phyloP scores from a whole-genome alignment of 352 stramenopile species.

The Blastocystis sp. region DNA sequence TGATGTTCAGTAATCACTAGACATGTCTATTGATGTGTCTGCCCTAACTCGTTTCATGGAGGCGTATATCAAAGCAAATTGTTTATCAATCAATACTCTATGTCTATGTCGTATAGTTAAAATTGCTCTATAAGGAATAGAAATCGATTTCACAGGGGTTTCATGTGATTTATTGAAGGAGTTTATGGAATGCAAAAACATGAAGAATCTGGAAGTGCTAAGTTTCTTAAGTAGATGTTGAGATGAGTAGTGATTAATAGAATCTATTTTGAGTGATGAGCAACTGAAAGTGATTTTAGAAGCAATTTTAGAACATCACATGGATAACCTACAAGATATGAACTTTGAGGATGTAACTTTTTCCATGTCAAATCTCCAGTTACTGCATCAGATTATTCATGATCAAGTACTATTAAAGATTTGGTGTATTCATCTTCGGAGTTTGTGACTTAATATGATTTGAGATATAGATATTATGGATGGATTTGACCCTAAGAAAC shows the following conservation, averaged over 20 bases:
- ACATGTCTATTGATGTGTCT: neutral
- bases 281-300: slow-evolving; percentile 22
- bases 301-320: slow-evolving; percentile 43
- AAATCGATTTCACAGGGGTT: slow-evolving; percentile 22
- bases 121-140: neutral
- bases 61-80: slow-evolving; percentile 9
- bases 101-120: slow-evolving; percentile 24
- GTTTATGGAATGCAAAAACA: slow-evolving; percentile 53
- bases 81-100: slow-evolving; percentile 38
- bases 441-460: neutral
- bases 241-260: neutral
- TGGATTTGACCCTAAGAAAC: slow-evolving; percentile 7
- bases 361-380: slow-evolving; percentile 42
- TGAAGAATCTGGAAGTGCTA: slow-evolving; percentile 55
- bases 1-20: neutral
- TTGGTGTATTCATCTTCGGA: slow-evolving; percentile 31
- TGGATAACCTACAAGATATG: slow-evolving; percentile 58
- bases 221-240: slow-evolving; percentile 5
- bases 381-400: slow-evolving; percentile 48
- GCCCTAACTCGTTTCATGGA: slow-evolving; percentile 29
- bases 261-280: slow-evolving; percentile 23
- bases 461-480: slow-evolving; percentile 4
- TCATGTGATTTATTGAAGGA: slow-evolving; percentile 22
- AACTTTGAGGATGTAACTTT: slow-evolving; percentile 61
- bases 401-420: slow-evolving; percentile 54